These are phyloP conservation scores for Phytophthora pinifolia DNA, from an alignment of 352 stramenopile genomes.

Conservation along the genomic window DNA sequence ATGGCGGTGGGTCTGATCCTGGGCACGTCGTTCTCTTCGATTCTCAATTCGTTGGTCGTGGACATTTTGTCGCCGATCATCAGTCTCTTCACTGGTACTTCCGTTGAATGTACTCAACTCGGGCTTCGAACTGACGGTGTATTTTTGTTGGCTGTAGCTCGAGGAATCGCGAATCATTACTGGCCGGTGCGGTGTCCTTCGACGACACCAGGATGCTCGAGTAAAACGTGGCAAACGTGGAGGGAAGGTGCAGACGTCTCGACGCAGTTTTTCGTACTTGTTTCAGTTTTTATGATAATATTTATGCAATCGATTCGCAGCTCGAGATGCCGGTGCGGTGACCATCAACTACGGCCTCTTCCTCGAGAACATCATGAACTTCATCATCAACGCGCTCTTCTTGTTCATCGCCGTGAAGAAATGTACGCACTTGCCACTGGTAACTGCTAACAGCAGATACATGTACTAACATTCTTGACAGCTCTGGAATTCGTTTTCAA, in stretches of 20 bases:
- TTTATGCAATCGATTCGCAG: slow-evolving; percentile 21
- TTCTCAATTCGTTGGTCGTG: slow-evolving; percentile 71
- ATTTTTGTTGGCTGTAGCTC: slow-evolving; percentile 42
- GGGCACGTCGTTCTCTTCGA: slow-evolving; percentile 62
- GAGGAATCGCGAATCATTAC: slow-evolving; percentile 66
- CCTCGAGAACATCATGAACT: slow-evolving; percentile 71
- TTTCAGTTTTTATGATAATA: too few species aligned
- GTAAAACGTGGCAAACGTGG: slow-evolving; percentile 61
- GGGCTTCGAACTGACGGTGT: not conserved
- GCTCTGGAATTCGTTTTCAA: slow-evolving; percentile 64
- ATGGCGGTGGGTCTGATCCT: slow-evolving; percentile 71
- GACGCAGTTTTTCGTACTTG: too few species aligned
- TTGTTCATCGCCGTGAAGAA: slow-evolving; percentile 76
- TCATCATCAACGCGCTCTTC: slow-evolving; percentile 72
- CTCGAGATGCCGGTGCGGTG: slow-evolving; percentile 53
- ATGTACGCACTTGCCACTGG: slow-evolving; percentile 24
- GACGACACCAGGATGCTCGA: slow-evolving; percentile 34
- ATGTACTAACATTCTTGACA: slow-evolving; percentile 8
- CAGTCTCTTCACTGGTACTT: slow-evolving; percentile 63
- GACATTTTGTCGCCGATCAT: slow-evolving; percentile 68
- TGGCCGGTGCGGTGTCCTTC: slow-evolving; percentile 51
- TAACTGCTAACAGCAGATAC: not conserved
- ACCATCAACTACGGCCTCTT: slow-evolving; percentile 77
- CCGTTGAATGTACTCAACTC: not conserved
- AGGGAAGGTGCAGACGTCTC: slow-evolving; percentile 40